These are phyloP conservation scores for Barnettozyma populi DNA, from an alignment of 805 yeast genomes.

Conservation along the genomic window DNA sequence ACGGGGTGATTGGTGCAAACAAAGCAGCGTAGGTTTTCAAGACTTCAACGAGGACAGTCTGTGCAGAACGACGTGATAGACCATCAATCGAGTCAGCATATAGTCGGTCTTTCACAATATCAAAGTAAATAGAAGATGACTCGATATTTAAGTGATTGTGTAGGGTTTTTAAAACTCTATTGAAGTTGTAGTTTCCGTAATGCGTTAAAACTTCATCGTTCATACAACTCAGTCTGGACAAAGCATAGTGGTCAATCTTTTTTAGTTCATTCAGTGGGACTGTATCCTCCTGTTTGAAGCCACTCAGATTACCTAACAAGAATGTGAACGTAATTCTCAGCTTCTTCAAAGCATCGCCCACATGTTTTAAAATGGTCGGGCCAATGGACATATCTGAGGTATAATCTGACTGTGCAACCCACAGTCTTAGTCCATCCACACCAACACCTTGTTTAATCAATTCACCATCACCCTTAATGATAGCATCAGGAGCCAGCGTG, in stretches of 20 bases:
- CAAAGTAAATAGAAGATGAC: slow-evolving; percentile 81
- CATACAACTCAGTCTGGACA: slow-evolving; percentile 49
- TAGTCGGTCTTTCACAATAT: slow-evolving; percentile 75
- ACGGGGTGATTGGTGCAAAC: slow-evolving; percentile 77
- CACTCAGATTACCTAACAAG: slow-evolving; percentile 70
- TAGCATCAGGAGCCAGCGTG: slow-evolving; percentile 60
- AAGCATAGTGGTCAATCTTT: slow-evolving; percentile 55
- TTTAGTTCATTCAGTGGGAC: slow-evolving; percentile 37
- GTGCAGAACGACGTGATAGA: slow-evolving; percentile 47
- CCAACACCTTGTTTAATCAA: slow-evolving; percentile 58
- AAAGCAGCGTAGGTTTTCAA: slow-evolving; percentile 58
- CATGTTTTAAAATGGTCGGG: slow-evolving; percentile 64
- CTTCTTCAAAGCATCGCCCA: slow-evolving; percentile 76
- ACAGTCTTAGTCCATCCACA: slow-evolving; percentile 82
- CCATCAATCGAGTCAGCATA: slow-evolving; percentile 60
- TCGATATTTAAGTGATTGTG: slow-evolving; percentile 69
- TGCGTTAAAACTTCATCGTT: slow-evolving; percentile 35
- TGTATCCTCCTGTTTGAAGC: slow-evolving; percentile 28
- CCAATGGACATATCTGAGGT: slow-evolving; percentile 76
- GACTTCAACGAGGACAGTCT: slow-evolving; percentile 59
- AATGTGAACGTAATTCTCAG: slow-evolving; percentile 76
- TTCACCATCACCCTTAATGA: slow-evolving; percentile 56
- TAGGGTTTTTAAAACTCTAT: slow-evolving; percentile 60
- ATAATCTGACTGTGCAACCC: slow-evolving; percentile 88
- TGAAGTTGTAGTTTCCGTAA: slow-evolving; percentile 59